A percentile compares a stretch with the other conserved stretches of the same genome.
These are phyloP conservation scores for Pythium rhizo-oryzae DNA, from an alignment of 352 stramenopile species.

Conservation along the genomic window DNA sequence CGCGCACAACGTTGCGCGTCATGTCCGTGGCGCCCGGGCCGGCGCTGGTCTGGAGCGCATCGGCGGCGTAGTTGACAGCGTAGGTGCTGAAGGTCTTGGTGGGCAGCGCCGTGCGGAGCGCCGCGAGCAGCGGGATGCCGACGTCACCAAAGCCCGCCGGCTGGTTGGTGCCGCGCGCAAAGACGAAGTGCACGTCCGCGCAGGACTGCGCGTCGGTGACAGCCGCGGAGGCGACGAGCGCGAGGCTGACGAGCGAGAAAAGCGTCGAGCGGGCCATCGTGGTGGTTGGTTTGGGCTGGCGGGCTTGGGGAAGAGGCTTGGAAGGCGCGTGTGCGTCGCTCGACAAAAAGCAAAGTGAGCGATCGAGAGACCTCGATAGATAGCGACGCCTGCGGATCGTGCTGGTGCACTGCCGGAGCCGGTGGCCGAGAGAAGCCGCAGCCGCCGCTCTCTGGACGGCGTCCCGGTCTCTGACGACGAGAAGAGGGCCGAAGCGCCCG, in stretches of 20 bases:
- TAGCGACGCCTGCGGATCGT: no score
- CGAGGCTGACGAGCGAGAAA: constrained; percentile 4
- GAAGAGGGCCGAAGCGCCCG: no score
- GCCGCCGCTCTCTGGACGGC: no score
- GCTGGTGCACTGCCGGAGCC: no score
- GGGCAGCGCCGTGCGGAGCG: constrained; percentile 26
- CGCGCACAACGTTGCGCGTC: constrained; percentile 34
- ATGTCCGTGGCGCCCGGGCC: constrained; percentile 37
- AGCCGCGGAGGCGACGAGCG: neutral
- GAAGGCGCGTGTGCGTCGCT: neutral
- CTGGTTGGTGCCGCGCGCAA: constrained; percentile 41
- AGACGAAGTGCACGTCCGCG: constrained; percentile 27
- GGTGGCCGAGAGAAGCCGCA: no score
- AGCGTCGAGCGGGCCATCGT: neutral
- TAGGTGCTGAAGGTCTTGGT: constrained; percentile 40
- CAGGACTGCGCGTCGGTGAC: constrained; percentile 1
- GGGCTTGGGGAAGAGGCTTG: neutral
- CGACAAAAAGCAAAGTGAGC: no score
- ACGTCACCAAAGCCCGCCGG: constrained; percentile 30
- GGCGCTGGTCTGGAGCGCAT: constrained; percentile 28
- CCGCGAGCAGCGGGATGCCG: constrained; percentile 30
- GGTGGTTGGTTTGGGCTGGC: neutral
- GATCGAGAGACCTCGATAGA: no score
- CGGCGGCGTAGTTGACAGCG: constrained; percentile 34
- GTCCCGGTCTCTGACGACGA: no score